These are phyloP conservation scores for Lachnellula occidentalis DNA, from an alignment of 2,329 filamentous ascomycete species.

Conservation along the genomic window DNA sequence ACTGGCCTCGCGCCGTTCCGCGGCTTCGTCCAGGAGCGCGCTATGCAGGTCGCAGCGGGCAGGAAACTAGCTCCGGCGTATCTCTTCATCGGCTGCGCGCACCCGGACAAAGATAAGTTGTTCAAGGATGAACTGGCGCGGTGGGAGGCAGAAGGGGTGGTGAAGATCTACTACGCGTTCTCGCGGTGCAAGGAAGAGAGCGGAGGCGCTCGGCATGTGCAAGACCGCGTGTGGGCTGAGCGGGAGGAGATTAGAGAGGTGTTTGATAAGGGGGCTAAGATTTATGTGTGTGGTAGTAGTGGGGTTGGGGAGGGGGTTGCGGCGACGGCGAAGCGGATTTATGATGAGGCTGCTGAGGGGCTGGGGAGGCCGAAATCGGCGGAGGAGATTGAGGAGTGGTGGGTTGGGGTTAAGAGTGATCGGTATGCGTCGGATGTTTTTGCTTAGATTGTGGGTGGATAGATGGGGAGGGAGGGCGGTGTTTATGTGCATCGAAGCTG, in stretches of 20 bases:
- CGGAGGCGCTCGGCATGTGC: slow-evolving; percentile 22
- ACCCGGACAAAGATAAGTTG: slow-evolving; percentile 21
- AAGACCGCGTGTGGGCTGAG: slow-evolving; percentile 26
- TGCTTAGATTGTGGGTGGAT: background rate
- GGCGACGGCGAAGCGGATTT: slow-evolving; percentile 37
- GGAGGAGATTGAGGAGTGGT: slow-evolving; percentile 40
- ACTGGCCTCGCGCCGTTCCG: slow-evolving; percentile 44
- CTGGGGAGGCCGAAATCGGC: slow-evolving; percentile 33
- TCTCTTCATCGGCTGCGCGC: slow-evolving; percentile 26
- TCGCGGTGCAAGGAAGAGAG: slow-evolving; percentile 17
- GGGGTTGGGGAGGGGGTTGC: slow-evolving; percentile 40
- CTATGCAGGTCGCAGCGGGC: slow-evolving; percentile 37
- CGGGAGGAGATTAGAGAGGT: slow-evolving; percentile 20
- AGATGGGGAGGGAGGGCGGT: no score
- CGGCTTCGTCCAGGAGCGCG: slow-evolving; percentile 43
- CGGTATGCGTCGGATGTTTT: slow-evolving; percentile 43
- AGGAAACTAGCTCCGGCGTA: slow-evolving; percentile 24
- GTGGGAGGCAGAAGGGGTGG: slow-evolving; percentile 23
- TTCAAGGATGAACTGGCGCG: slow-evolving; percentile 18
- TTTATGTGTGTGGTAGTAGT: slow-evolving; percentile 27
- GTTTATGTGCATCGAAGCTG: no score
- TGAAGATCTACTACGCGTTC: slow-evolving; percentile 23
- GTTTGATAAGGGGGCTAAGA: slow-evolving; percentile 21
- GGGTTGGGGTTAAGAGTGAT: slow-evolving; percentile 39
- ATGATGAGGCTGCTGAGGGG: slow-evolving; percentile 33